Percentiles rank a stretch among this genome's conserved stretches.
These are phyloP conservation scores for Gaeumannomyces tritici DNA, from an alignment of 2,329 filamentous ascomycete genomes.

Conservation along the genomic window DNA sequence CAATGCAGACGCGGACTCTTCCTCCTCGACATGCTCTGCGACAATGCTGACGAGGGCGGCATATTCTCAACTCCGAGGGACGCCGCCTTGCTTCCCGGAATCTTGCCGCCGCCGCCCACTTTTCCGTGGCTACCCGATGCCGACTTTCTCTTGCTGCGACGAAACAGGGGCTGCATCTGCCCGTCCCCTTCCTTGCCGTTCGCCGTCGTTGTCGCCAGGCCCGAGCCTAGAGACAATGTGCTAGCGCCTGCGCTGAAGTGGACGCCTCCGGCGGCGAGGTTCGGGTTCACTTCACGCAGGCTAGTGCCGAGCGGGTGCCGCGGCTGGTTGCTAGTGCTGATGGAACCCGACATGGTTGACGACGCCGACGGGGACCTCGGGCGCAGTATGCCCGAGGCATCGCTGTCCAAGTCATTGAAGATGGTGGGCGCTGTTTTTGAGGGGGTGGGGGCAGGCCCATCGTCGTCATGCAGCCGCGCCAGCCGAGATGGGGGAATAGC, in stretches of 20 bases:
- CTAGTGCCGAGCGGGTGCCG: constrained; percentile 27
- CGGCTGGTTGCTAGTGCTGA: neutral
- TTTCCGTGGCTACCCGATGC: constrained; percentile 15
- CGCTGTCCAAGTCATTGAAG: constrained; percentile 15
- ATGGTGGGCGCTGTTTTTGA: constrained; percentile 17
- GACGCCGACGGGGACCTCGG: constrained; percentile 13
- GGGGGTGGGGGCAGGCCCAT: constrained; percentile 9
- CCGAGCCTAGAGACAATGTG: constrained; percentile 25
- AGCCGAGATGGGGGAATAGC: constrained; percentile 31
- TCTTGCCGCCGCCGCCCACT: constrained; percentile 11
- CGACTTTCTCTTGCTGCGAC: constrained; percentile 30
- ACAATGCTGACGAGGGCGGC: constrained; percentile 29
- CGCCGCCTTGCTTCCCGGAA: constrained; percentile 9
- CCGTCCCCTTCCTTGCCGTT: constrained; percentile 18
- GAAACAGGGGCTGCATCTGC: constrained; percentile 34
- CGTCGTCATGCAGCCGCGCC: constrained; percentile 26
- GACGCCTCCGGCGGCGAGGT: constrained; percentile 24
- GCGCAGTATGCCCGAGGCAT: constrained; percentile 4
- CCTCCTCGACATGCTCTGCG: constrained; percentile 36
- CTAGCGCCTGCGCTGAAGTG: constrained; percentile 33
- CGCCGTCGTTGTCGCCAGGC: constrained; percentile 3
- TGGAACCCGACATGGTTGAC: constrained; percentile 10
- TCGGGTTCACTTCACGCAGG: constrained; percentile 47
- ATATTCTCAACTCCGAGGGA: constrained; percentile 43
- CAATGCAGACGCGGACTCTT: constrained; percentile 42